Evolutionary conservation across 2,329 filamentous ascomycete genomes (phyloP).

Genomic region (Penicillium brevicompactum): DNA sequence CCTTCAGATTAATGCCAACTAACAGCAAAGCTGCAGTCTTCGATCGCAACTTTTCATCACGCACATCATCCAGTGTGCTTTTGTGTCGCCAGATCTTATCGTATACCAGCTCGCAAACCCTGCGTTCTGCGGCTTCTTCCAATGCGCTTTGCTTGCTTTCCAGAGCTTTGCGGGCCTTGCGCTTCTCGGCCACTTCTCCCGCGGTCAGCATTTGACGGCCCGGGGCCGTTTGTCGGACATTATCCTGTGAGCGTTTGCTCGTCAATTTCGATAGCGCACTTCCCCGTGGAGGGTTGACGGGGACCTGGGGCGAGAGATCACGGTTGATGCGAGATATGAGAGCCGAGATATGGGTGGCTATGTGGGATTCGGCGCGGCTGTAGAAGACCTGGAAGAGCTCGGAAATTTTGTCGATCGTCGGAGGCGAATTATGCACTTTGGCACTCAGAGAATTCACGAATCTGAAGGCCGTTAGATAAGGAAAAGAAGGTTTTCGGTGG

Average conservation of each 20-base stretch:
- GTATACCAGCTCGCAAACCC: constrained; percentile 83
- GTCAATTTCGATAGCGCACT: constrained; percentile 58
- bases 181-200: constrained; percentile 78
- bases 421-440: constrained; percentile 81
- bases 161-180: constrained; percentile 73
- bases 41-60: constrained; percentile 91
- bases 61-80: constrained; percentile 88
- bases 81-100: constrained; percentile 87
- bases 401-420: constrained; percentile 79
- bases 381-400: constrained; percentile 97
- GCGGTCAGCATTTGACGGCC: constrained; percentile 89
- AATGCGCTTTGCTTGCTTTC: constrained; percentile 75
- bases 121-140: constrained; percentile 89
- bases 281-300: constrained; percentile 58
- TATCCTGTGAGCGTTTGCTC: constrained; percentile 42
- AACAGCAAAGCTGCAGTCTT: constrained; percentile 87
- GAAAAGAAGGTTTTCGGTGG: background rate
- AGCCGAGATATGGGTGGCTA: constrained; percentile 81
- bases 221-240: constrained; percentile 40
- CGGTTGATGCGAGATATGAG: constrained; percentile 75
- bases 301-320: constrained; percentile 62
- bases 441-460: constrained; percentile 89
- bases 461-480: constrained; percentile 47
- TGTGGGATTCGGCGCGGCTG: constrained; percentile 73
- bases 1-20: constrained; percentile 86